Percentiles rank a stretch among this genome's conserved stretches.
phyloP scores from a whole-genome alignment of 139 green algal species.

The Klebsormidium nitens region DNA sequence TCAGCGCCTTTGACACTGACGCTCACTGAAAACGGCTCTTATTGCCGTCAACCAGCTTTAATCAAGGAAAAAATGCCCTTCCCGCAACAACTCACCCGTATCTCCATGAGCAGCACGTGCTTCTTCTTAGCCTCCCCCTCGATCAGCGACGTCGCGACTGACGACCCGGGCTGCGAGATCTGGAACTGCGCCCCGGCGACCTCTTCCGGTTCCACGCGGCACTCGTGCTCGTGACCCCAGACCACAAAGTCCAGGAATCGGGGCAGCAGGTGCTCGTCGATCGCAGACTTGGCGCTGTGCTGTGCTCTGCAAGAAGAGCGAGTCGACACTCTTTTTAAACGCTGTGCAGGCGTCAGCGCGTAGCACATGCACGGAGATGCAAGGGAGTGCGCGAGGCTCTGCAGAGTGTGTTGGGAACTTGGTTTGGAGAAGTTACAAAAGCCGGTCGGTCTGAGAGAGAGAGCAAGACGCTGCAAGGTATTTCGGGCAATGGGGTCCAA shows the following conservation, averaged over 20 bases:
- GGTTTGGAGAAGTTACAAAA: too few species aligned
- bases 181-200: constrained; percentile 10
- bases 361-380: too few species aligned
- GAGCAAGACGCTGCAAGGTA: too few species aligned
- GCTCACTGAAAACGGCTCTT: too few species aligned
- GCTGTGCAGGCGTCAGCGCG: not conserved
- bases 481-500: too few species aligned
- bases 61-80: too few species aligned
- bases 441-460: too few species aligned
- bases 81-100: constrained; percentile 49
- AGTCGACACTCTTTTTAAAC: not conserved
- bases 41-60: too few species aligned
- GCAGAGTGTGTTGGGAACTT: too few species aligned
- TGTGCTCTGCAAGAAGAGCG: constrained; percentile 19
- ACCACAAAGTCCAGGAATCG: constrained; percentile 90
- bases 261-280: constrained; percentile 74
- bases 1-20: too few species aligned
- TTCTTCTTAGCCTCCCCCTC: constrained; percentile 85
- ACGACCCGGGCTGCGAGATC: constrained; percentile 75
- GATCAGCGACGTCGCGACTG: constrained; percentile 72
- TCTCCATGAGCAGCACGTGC: constrained; percentile 83
- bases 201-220: constrained; percentile 54
- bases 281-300: constrained; percentile 64
- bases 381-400: too few species aligned
- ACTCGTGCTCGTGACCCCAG: constrained; percentile 99